phyloP scores from a whole-genome alignment of 495 filamentous ascomycete species.

The Penicillium argentinense region DNA sequence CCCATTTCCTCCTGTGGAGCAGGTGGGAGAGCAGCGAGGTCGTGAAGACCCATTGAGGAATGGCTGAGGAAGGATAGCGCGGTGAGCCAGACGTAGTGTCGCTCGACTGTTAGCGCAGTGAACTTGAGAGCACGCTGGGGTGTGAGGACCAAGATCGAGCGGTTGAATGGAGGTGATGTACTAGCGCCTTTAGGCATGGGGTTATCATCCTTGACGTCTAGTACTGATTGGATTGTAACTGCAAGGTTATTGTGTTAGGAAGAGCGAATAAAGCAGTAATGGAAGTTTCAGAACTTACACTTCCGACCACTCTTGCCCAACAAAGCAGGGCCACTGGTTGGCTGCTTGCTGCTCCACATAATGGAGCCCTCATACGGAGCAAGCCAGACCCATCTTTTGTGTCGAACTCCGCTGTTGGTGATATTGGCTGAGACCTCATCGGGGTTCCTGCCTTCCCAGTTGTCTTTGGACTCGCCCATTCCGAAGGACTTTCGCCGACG shows the following conservation, averaged over 20 bases:
- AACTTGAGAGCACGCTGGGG: slow-evolving; percentile 95
- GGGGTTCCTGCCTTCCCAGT: slow-evolving; percentile 50
- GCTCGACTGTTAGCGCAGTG: slow-evolving; percentile 76
- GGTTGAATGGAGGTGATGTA: slow-evolving; percentile 67
- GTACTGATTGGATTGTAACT: slow-evolving; percentile 94
- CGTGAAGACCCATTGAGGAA: slow-evolving; percentile 70
- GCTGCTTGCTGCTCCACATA: slow-evolving; percentile 98
- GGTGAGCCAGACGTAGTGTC: slow-evolving; percentile 94
- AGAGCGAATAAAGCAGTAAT: not conserved
- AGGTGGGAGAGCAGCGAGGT: slow-evolving; percentile 58
- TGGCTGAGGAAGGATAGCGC: slow-evolving; percentile 92
- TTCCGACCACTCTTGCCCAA: slow-evolving; percentile 96
- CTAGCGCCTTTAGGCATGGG: slow-evolving; percentile 72
- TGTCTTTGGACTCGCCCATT: slow-evolving; percentile 67
- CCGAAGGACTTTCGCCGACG: slow-evolving; percentile 85
- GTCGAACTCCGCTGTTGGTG: slow-evolving; percentile 62
- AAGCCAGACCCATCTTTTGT: slow-evolving; percentile 98
- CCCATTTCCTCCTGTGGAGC: slow-evolving; percentile 50
- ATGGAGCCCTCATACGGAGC: slow-evolving; percentile 93
- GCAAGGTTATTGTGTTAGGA: slow-evolving; percentile 17
- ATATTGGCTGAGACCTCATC: slow-evolving; percentile 56
- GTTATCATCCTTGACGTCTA: slow-evolving; percentile 95
- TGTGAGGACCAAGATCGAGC: slow-evolving; percentile 92
- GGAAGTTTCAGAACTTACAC: slow-evolving; percentile 57
- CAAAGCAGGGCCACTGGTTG: slow-evolving; percentile 79